Conservation (phyloP, 805 yeast genomes). For the Dipodascopsis uninucleata region DNA sequence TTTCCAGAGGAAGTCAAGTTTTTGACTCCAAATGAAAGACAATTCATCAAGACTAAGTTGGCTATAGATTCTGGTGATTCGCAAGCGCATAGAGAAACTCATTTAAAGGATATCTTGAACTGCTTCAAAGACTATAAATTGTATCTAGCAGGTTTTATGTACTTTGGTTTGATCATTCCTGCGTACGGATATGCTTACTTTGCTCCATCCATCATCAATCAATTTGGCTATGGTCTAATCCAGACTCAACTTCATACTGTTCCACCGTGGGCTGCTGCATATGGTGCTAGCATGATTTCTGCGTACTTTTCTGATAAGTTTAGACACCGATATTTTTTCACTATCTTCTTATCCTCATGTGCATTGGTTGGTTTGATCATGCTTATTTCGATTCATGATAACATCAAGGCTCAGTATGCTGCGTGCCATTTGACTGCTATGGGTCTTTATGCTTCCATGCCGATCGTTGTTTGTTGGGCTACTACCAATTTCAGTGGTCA, state of each 20-base stretch:
- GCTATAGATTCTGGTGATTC: slow-evolving; percentile 49
- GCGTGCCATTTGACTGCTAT: slow-evolving; percentile 59
- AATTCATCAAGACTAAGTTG: slow-evolving; percentile 56
- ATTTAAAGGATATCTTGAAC: slow-evolving; percentile 43
- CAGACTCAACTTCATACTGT: slow-evolving; percentile 77
- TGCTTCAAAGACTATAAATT: slow-evolving; percentile 60
- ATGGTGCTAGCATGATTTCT: slow-evolving; percentile 58
- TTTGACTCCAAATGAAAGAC: slow-evolving; percentile 50
- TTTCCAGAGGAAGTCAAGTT: slow-evolving; percentile 68
- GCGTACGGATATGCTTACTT: slow-evolving; percentile 73
- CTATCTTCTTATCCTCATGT: slow-evolving; percentile 32
- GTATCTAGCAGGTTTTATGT: slow-evolving; percentile 55
- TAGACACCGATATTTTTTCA: slow-evolving; percentile 38
- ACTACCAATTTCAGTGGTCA: slow-evolving; percentile 63
- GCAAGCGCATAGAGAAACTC: slow-evolving; percentile 48
- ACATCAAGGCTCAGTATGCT: slow-evolving; percentile 50
- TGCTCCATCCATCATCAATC: slow-evolving; percentile 61
- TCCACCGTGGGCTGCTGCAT: slow-evolving; percentile 79
- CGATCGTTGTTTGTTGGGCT: slow-evolving; percentile 65
- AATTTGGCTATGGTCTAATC: slow-evolving; percentile 63
- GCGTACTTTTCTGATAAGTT: slow-evolving; percentile 61
- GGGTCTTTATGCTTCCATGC: slow-evolving; percentile 65
- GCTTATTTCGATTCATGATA: slow-evolving; percentile 46
- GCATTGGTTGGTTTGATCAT: slow-evolving; percentile 56
- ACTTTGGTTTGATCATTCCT: slow-evolving; percentile 66